Conservation (phyloP, 1,139 yeast species). For the Protomyces inouyei region DNA sequence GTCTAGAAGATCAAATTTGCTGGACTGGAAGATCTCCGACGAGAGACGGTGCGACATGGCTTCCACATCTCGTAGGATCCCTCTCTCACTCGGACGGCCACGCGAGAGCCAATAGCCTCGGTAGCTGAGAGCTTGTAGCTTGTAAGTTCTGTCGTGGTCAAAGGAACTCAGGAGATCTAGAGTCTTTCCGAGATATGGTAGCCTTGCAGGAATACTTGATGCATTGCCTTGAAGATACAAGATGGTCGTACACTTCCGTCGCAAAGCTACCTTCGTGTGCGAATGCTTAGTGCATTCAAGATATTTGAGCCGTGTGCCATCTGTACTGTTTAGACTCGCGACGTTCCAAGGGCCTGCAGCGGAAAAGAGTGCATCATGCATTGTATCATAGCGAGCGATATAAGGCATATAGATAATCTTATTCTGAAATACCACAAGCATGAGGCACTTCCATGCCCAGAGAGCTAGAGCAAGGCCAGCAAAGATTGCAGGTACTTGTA, state of each 20-base stretch:
- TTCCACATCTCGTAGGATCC: constrained; percentile 9
- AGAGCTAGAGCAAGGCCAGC: constrained; percentile 11
- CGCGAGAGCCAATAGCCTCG: constrained; percentile 24
- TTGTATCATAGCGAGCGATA: constrained; percentile 5
- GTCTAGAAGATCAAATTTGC: too few species aligned
- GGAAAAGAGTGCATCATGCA: not conserved
- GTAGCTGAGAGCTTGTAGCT: constrained; percentile 4
- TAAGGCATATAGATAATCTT: constrained; percentile 25
- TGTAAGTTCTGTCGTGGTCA: too few species aligned
- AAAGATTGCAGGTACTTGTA: constrained; percentile 16
- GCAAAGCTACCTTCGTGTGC: not conserved
- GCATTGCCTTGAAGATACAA: constrained; percentile 25
- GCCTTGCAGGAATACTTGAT: constrained; percentile 11
- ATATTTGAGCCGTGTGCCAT: not conserved
- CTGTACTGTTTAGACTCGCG: not conserved
- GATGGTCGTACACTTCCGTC: not conserved
- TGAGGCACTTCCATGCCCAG: constrained; percentile 22
- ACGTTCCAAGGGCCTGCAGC: not conserved
- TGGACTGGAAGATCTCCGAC: too few species aligned
- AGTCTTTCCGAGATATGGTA: constrained; percentile 10
- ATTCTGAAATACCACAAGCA: constrained; percentile 16
- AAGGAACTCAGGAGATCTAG: not conserved
- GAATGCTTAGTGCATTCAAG: not conserved
- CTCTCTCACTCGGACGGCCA: constrained; percentile 14
- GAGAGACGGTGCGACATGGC: not conserved